Conservation (phyloP, 1,139 yeast species). For the Pichia kudriavzevii region DNA sequence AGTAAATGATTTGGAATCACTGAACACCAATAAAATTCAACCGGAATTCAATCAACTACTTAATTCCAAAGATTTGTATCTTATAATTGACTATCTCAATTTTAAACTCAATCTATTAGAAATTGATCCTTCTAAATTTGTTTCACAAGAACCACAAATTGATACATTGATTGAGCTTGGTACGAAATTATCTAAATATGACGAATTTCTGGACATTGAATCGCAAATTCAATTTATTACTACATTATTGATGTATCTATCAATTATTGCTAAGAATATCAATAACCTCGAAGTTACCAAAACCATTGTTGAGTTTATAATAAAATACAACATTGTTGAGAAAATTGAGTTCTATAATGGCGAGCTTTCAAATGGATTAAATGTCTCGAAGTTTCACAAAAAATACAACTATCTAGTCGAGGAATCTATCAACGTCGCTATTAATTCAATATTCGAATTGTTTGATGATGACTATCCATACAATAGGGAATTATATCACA, state of each 20-base stretch:
- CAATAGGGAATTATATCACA: constrained; percentile 61
- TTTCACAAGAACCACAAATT: constrained; percentile 4
- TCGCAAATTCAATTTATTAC: constrained; percentile 16
- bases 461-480: constrained; percentile 74
- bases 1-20: constrained; percentile 11
- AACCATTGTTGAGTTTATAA: constrained; percentile 19
- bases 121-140: constrained; percentile 5
- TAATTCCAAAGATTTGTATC: constrained; percentile 8
- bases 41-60: constrained; percentile 4
- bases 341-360: constrained; percentile 17
- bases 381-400: constrained; percentile 18
- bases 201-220: constrained; percentile 9
- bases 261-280: constrained; percentile 40
- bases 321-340: constrained; percentile 19
- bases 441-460: constrained; percentile 65
- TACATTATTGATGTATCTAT: constrained; percentile 40
- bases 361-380: constrained; percentile 8
- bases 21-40: constrained; percentile 7
- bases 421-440: constrained; percentile 44
- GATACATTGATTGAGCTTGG: constrained; percentile 10
- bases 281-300: constrained; percentile 15
- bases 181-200: constrained; percentile 2
- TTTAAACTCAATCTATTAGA: constrained; percentile 16
- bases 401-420: constrained; percentile 23
- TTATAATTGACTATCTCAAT: constrained; percentile 20